A percentile compares a stretch with the other conserved stretches of the same genome.
Evolutionary conservation across 2,329 filamentous ascomycete species (phyloP).

Genomic region (Fusarium graminum): DNA sequence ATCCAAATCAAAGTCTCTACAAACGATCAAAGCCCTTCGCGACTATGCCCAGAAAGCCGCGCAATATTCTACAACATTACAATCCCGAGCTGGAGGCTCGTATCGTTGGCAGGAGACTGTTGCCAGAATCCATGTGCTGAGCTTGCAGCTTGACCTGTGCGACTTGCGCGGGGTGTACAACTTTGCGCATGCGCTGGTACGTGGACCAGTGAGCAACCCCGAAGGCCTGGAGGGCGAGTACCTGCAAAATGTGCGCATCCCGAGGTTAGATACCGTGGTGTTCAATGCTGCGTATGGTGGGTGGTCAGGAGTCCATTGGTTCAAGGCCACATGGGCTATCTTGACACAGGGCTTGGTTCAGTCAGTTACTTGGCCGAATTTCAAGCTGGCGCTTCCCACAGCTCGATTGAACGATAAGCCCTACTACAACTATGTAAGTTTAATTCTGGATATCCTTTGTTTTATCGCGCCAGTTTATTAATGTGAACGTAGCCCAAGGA

Average conservation of each 20-base stretch:
- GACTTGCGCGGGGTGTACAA: conserved; percentile 65
- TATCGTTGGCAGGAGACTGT: conserved; percentile 58
- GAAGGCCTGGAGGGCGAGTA: conserved; percentile 55
- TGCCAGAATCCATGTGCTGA: conserved; percentile 68
- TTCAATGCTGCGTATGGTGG: conserved; percentile 92
- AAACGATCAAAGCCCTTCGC: conserved; percentile 75
- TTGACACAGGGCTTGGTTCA: conserved; percentile 73
- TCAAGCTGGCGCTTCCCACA: conserved; percentile 73
- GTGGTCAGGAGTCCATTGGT: conserved; percentile 84
- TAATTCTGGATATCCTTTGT: not conserved
- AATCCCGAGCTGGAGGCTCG: conserved; percentile 54
- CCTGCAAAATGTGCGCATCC: conserved; percentile 64
- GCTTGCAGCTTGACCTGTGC: conserved; percentile 71
- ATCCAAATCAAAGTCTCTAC: conserved; percentile 77
- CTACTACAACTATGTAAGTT: conserved; percentile 53
- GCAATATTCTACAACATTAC: conserved; percentile 55
- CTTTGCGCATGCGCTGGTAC: conserved; percentile 62
- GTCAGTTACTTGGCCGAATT: conserved; percentile 81
- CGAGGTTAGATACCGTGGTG: conserved; percentile 82
- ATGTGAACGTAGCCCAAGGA: conserved; percentile 59
- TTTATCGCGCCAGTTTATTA: not conserved
- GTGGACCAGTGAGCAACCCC: conserved; percentile 61
- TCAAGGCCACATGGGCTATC: conserved; percentile 64
- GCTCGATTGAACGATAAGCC: conserved; percentile 58
- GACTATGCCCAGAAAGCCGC: conserved; percentile 66